These are phyloP conservation scores for Nannochloropsis granulata DNA, from an alignment of 108 stramenopile species.

Conservation along the genomic window DNA sequence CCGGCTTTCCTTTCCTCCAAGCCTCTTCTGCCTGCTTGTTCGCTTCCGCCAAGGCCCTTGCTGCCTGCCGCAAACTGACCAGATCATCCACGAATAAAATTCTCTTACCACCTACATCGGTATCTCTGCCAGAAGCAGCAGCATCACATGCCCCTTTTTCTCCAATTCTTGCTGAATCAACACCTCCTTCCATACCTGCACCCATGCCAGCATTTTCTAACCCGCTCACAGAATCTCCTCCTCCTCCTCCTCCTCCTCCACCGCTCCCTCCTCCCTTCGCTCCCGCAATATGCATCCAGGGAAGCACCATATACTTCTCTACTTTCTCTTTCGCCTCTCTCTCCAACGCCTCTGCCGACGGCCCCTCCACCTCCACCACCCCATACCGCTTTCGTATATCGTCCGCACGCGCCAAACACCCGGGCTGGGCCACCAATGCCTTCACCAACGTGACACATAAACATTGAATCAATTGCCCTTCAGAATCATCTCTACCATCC, in stretches of 20 bases:
- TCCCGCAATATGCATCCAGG: background rate
- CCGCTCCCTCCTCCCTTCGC: background rate
- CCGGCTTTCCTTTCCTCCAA: background rate
- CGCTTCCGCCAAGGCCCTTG: background rate
- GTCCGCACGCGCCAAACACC: background rate
- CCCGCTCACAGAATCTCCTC: background rate
- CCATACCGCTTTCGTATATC: background rate
- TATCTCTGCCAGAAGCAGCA: no score
- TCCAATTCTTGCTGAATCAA: background rate
- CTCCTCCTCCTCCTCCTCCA: no score
- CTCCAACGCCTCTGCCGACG: background rate
- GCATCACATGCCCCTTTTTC: background rate
- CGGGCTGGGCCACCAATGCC: background rate
- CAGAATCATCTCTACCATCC: background rate
- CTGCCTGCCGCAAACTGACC: background rate
- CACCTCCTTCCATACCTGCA: background rate
- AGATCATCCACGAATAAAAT: background rate
- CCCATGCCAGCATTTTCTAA: background rate
- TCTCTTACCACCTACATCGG: background rate
- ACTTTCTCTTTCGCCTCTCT: background rate
- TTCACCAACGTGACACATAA: background rate
- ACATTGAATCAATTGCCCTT: background rate
- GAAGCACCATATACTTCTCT: background rate
- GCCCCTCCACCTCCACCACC: background rate
- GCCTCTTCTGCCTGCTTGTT: background rate